Evolutionary conservation across 345 rosid genomes (phyloP).

Genomic region (Raphanus sativus): DNA sequence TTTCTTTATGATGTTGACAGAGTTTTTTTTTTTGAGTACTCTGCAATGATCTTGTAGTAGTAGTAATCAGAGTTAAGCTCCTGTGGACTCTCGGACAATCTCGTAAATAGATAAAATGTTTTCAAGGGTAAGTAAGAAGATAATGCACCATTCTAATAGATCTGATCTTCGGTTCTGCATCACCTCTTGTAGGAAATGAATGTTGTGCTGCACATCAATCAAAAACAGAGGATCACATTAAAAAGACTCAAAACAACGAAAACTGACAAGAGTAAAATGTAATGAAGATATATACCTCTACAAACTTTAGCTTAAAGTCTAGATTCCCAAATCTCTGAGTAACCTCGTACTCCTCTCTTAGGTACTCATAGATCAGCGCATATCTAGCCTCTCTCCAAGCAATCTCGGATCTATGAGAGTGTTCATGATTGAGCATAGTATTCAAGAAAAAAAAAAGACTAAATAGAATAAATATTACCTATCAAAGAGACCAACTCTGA

Average conservation of each 20-base stretch:
- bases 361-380: constrained; percentile 85
- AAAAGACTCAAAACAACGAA: background rate
- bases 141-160: constrained; percentile 88
- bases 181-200: constrained; percentile 90
- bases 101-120: constrained; percentile 70
- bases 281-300: constrained; percentile 52
- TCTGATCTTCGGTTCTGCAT: constrained; percentile 79
- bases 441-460: background rate
- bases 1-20: background rate
- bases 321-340: constrained; percentile 88
- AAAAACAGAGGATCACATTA: background rate
- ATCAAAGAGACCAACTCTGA: constrained; percentile 94
- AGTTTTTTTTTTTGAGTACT: background rate
- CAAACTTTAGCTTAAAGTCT: constrained; percentile 84
- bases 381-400: constrained; percentile 97
- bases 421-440: background rate
- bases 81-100: constrained; percentile 56
- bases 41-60: constrained; percentile 13
- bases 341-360: constrained; percentile 88
- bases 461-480: constrained; percentile 46
- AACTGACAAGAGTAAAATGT: background rate
- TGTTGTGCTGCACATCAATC: constrained; percentile 71
- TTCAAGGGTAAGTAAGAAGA: constrained; percentile 71
- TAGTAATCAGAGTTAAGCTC: constrained; percentile 32
- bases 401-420: constrained; percentile 70